Evolutionary conservation across 805 yeast species (phyloP), one percentile per base, ranked within the genome.

Genomic region (Saccharomycopsis olivae): DNA sequence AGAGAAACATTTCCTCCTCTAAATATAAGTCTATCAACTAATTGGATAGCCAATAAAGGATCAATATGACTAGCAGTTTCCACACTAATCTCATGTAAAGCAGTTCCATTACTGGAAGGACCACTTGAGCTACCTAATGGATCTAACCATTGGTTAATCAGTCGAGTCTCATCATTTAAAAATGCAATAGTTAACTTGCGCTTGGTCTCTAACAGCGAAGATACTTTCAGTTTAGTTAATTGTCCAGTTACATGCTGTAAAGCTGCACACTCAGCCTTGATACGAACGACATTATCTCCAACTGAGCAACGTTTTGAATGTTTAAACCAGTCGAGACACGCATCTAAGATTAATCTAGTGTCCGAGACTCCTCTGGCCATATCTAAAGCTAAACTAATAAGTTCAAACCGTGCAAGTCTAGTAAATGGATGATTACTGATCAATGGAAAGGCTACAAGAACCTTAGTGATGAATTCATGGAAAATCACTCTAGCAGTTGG

Each of bases 401-500:
- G 57, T 54, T 85, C 94, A 53, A 81, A 82, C 43, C 97, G 67
- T 5, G 72, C 66, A 45, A 75, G 56, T 46, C 96, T 68, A 0
- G 96, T 75, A 54, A 76, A 75, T 8, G 96, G 94, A 58, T 89
- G 96, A 36, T 70, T 58, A 50, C 94, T 82, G 2, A 92, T 96
- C 30, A 53, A 49, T 3, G 56, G 51, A 30, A 77, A 57, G 32
- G 65, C 62, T 11, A 56, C 53, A 49, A 88, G 62, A 0, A 88
- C 84, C 31, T 69, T 57, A 23, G 71, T 59, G 14, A 72, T 64
- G 38, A 80, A 65, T 23, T 75, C 60, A 0, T 88, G 78, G 53
- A 85, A 84, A 43, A 81, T 56, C n/a, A n/a, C n/a, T 48, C 76
- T 11, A n/a, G n/a, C n/a, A n/a, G n/a, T n/a, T n/a, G n/a, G n/a